Evolutionary conservation across 2,329 filamentous ascomycete species (phyloP).

Genomic region (Phaeophleospora eucalypticola): DNA sequence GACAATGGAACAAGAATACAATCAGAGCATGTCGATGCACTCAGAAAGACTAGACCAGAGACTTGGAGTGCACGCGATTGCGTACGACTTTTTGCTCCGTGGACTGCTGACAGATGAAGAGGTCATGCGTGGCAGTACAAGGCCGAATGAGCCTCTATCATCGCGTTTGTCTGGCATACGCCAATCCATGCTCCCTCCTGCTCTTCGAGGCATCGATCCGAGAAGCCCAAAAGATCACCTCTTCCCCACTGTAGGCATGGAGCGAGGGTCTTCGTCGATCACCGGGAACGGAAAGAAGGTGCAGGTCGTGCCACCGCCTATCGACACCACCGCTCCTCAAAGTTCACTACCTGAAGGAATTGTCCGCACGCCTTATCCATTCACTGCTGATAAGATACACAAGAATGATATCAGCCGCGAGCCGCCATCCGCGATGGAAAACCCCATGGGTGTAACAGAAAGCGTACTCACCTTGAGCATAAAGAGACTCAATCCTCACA

Average conservation of each 20-base stretch:
- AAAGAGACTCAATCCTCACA: constrained; percentile 25
- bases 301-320: constrained; percentile 32
- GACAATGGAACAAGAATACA: constrained; percentile 1
- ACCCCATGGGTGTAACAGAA: constrained; percentile 16
- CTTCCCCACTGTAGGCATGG: constrained; percentile 3
- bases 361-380: constrained; percentile 34
- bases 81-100: constrained; percentile 33
- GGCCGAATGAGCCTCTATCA: neutral
- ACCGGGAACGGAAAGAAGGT: constrained; percentile 26
- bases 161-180: constrained; percentile 12
- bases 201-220: constrained; percentile 22
- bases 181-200: constrained; percentile 21
- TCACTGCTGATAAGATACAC: constrained; percentile 13
- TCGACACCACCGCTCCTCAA: constrained; percentile 25
- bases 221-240: constrained; percentile 21
- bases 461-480: constrained; percentile 32
- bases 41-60: constrained; percentile 28
- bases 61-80: constrained; percentile 29
- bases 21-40: constrained; percentile 10
- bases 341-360: constrained; percentile 26
- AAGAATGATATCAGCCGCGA: constrained; percentile 26
- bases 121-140: constrained; percentile 16
- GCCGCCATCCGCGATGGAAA: constrained; percentile 11
- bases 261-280: constrained; percentile 8
- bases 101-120: constrained; percentile 30